Evolutionary conservation across 768 basidiomycete species (phyloP).

Genomic region (Chalciporus piperatus): DNA sequence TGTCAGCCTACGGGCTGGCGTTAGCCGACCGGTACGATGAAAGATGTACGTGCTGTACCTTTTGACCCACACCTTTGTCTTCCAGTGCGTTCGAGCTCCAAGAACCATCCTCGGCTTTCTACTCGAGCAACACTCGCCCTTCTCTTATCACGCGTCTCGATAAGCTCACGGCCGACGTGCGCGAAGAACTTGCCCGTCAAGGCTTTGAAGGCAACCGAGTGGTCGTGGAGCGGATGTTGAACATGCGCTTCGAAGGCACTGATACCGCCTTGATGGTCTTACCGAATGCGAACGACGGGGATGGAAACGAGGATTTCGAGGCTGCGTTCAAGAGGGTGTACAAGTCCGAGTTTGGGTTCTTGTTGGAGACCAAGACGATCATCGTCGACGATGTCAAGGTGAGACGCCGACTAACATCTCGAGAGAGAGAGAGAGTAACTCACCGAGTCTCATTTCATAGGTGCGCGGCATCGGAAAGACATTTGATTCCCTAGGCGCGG

Average conservation of each 20-base stretch:
- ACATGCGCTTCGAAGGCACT: slow-evolving; percentile 92
- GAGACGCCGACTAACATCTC: too few relatives aligned
- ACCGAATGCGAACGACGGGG: slow-evolving; percentile 45
- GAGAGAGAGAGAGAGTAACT: too few relatives aligned
- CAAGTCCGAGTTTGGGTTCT: slow-evolving; percentile 87
- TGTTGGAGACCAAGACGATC: slow-evolving; percentile 78
- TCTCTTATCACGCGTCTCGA: slow-evolving; percentile 66
- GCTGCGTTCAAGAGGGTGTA: slow-evolving; percentile 78
- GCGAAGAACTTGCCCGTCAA: slow-evolving; percentile 65
- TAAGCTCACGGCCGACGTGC: slow-evolving; percentile 60
- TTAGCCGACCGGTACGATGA: slow-evolving; percentile 66
- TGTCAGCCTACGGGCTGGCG: slow-evolving; percentile 93
- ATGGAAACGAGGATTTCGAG: slow-evolving; percentile 70
- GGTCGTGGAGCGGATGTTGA: slow-evolving; percentile 75
- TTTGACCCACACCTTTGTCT: background rate
- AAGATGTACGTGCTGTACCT: background rate
- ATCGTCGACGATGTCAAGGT: slow-evolving; percentile 91
- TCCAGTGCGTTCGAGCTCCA: slow-evolving; percentile 81
- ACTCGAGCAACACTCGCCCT: slow-evolving; percentile 53
- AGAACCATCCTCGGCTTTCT: slow-evolving; percentile 85
- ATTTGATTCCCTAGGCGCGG: slow-evolving; percentile 77
- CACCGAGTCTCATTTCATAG: slow-evolving; percentile 29
- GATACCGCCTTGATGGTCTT: slow-evolving; percentile 92
- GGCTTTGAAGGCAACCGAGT: slow-evolving; percentile 79
- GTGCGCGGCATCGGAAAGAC: slow-evolving; percentile 92